Conservation (phyloP, 106 monocot species). For the Acanthochlamys bracteata region DNA sequence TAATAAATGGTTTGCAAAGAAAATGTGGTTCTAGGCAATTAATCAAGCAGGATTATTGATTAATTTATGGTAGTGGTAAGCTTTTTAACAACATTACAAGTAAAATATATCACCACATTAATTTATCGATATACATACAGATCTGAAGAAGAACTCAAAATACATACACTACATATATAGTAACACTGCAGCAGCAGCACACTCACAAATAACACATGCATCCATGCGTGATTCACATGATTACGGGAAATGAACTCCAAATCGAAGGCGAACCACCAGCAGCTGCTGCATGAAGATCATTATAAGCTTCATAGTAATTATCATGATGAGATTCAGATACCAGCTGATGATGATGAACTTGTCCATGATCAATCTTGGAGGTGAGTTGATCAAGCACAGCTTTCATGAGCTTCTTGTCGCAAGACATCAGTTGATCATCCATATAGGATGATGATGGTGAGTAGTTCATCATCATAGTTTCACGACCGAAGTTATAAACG, state of each 20-base stretch:
- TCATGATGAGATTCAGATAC: conserved; percentile 25
- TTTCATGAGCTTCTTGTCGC: conserved; percentile 35
- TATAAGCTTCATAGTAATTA: conserved; percentile 5
- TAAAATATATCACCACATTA: too few species aligned
- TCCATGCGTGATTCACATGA: too few species aligned
- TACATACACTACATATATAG: too few species aligned
- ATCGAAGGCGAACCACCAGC: neutral
- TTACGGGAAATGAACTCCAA: neutral
- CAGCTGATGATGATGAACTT: conserved; percentile 5
- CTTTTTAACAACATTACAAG: too few species aligned
- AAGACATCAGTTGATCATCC: conserved; percentile 10
- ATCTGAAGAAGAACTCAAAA: too few species aligned
- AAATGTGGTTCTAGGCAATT: too few species aligned
- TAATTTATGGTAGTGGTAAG: too few species aligned
- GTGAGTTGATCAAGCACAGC: conserved; percentile 37
- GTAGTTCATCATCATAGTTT: neutral
- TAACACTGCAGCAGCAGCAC: too few species aligned
- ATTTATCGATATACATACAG: too few species aligned
- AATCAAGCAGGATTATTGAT: too few species aligned
- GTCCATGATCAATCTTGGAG: neutral
- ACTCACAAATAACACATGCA: too few species aligned
- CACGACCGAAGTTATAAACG: neutral
- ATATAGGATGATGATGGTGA: neutral
- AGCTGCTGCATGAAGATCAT: neutral
- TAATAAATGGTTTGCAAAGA: too few species aligned